Conservation (phyloP, 352 stramenopile genomes). For the Phytophthora ohioensis region DNA sequence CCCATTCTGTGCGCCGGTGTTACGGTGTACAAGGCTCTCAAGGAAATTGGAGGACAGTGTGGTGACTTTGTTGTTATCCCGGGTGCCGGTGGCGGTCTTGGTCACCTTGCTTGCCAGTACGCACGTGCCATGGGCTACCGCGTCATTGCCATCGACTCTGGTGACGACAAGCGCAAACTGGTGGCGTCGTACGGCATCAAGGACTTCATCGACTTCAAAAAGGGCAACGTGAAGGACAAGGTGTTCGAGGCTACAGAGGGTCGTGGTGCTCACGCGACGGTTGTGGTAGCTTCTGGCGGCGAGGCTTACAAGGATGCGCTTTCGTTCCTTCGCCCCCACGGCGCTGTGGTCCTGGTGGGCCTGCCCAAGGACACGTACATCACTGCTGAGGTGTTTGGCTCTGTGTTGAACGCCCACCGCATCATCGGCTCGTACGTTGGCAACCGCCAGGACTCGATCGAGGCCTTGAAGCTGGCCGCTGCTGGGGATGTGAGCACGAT, state of each 20-base stretch:
- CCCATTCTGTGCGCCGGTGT: slow-evolving; percentile 88
- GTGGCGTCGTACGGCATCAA: slow-evolving; percentile 69
- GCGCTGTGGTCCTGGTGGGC: slow-evolving; percentile 73
- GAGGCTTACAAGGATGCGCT: slow-evolving; percentile 59
- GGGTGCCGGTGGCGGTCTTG: slow-evolving; percentile 72
- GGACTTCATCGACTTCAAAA: slow-evolving; percentile 76
- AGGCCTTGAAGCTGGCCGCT: slow-evolving; percentile 60
- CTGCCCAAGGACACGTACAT: slow-evolving; percentile 62
- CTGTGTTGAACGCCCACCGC: slow-evolving; percentile 50
- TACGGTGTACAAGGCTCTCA: slow-evolving; percentile 86
- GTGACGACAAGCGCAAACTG: slow-evolving; percentile 65
- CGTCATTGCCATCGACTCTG: slow-evolving; percentile 77
- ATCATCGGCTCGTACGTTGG: slow-evolving; percentile 66
- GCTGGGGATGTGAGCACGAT: slow-evolving; percentile 54
- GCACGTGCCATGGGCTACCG: slow-evolving; percentile 70
- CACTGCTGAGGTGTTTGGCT: slow-evolving; percentile 42
- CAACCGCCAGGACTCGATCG: slow-evolving; percentile 62
- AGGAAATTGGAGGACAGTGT: slow-evolving; percentile 54
- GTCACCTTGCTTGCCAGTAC: slow-evolving; percentile 85
- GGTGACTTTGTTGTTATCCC: slow-evolving; percentile 66
- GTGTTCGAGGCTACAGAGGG: slow-evolving; percentile 50
- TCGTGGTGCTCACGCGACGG: slow-evolving; percentile 63
- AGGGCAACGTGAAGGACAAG: slow-evolving; percentile 53
- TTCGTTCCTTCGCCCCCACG: slow-evolving; percentile 70
- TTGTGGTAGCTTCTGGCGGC: slow-evolving; percentile 77